Base-by-base conservation (phyloP, 2,329 filamentous ascomycete species). In the Fusarium gaditjirri region DNA sequence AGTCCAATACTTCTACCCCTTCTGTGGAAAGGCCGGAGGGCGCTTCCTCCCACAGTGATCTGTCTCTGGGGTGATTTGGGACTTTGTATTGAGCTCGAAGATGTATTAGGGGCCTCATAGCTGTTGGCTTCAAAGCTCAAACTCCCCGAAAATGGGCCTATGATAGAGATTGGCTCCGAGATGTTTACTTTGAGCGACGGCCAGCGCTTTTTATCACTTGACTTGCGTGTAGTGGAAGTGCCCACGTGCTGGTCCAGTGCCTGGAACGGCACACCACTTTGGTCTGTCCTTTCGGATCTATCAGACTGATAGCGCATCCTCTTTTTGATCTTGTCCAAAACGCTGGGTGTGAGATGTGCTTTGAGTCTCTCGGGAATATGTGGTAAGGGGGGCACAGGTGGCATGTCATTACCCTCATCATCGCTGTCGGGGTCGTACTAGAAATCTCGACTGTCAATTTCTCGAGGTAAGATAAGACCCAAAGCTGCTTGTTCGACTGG, bases 381-480 rank as follows among this genome's bases (percentile, higher is more conserved):
- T n/a, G 80, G 79, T 12, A 81, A 57, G 9, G 79, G 75, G 10
- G 77, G 77, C 11, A 76, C 74, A 5, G 75, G 75, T 12, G 74
- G 75, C 14, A 71, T 52, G 16, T 76, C 73, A n/a, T 65, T 70
- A 29, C 54, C 43, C 17, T 80, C 79, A 46, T 78, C 75, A 17
- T 80, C 80, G 44, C 78, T 81, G 74, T 82, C 80, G 70, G 81
- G 74, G 71, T 79, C 73, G 62, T 83, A 82, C 81, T 82, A 83
- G 56, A 79, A 80, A 29, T 79, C 70, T 73, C 80, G 81, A 72
- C 74, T 76, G 42, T 76, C 65, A 46, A 78, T 65, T 67, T 80
- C 79, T 60, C 78, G 78, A 6, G 81, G 81, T 29, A 83, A 61
- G 29, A 83, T 68, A 43, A 83, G 79, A 10, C 81, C 81, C 1